Conservation (phyloP, 768 basidiomycete genomes). For the Boletellus emodensis region DNA sequence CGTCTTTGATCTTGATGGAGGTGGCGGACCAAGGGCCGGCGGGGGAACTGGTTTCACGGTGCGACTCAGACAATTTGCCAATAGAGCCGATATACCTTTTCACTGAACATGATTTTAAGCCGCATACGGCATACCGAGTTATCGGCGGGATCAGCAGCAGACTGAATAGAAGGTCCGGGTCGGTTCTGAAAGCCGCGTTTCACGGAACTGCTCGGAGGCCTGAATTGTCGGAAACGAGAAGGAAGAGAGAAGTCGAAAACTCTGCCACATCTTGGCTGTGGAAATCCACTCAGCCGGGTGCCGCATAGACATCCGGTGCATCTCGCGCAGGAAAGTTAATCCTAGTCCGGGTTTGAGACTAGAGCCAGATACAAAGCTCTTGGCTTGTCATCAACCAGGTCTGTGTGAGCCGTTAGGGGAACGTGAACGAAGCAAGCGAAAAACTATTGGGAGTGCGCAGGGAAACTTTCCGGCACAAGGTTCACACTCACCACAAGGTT, state of each 20-base stretch:
- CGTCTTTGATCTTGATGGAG: neutral
- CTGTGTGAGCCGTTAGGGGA: conserved; percentile 10
- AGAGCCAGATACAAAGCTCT: neutral
- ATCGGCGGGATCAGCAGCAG: neutral
- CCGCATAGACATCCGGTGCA: neutral
- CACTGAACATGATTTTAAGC: neutral
- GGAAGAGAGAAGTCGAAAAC: neutral
- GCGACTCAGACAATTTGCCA: neutral
- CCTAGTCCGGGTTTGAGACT: neutral
- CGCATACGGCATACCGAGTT: neutral
- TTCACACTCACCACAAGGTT: conserved; percentile 14
- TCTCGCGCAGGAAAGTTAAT: too few species aligned
- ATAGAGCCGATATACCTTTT: neutral
- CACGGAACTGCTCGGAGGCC: conserved; percentile 7
- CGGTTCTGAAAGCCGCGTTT: neutral
- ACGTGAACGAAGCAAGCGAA: conserved; percentile 4
- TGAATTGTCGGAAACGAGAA: conserved; percentile 6
- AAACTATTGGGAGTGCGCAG: conserved; percentile 5
- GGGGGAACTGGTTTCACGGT: neutral
- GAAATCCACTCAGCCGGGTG: conserved; percentile 9
- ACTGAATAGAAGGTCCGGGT: neutral
- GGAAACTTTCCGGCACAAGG: conserved; percentile 4
- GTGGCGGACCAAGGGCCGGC: neutral
- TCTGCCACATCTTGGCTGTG: neutral
- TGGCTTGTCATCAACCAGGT: conserved; percentile 2